phyloP scores from a whole-genome alignment of 139 green algal species.

The Klebsormidium nitens region DNA sequence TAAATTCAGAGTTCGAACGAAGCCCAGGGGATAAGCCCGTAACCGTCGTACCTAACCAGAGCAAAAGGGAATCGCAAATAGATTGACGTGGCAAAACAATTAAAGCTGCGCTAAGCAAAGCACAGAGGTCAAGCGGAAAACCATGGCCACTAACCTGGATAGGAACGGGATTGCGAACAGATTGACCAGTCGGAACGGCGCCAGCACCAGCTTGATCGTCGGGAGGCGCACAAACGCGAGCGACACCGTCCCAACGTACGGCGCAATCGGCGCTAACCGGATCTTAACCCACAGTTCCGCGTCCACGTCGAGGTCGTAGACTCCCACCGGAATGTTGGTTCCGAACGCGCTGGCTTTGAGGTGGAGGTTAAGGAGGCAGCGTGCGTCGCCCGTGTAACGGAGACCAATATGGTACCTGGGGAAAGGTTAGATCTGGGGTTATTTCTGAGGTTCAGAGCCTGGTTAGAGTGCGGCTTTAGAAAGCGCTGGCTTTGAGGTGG shows the following conservation, averaged over 20 bases:
- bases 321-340: conserved; percentile 66
- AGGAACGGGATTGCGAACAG: conserved; percentile 45
- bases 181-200: conserved; percentile 44
- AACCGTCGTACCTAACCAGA: too few species aligned
- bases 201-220: conserved; percentile 63
- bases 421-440: too few species aligned
- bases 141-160: conserved; percentile 39
- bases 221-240: conserved; percentile 84
- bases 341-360: conserved; percentile 11
- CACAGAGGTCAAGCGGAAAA: too few species aligned
- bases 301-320: conserved; percentile 89
- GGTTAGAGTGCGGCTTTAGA: conserved; percentile 45
- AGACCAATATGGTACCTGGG: conserved; percentile 36
- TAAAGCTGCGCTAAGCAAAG: too few species aligned
- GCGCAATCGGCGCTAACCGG: conserved; percentile 80
- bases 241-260: conserved; percentile 83
- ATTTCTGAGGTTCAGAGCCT: too few species aligned
- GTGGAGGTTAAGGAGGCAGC: conserved; percentile 28
- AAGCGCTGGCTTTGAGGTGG: conserved; percentile 3
- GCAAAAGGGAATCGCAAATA: too few species aligned
- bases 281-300: conserved; percentile 91
- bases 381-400: conserved; percentile 32
- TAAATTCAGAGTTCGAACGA: too few species aligned
- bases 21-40: too few species aligned
- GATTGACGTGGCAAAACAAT: too few species aligned